Percentiles rank a stretch among this genome's conserved stretches.
Evolutionary conservation across 2,329 filamentous ascomycete genomes (phyloP).

Genomic region (Arthrobotrys entomopaga): DNA sequence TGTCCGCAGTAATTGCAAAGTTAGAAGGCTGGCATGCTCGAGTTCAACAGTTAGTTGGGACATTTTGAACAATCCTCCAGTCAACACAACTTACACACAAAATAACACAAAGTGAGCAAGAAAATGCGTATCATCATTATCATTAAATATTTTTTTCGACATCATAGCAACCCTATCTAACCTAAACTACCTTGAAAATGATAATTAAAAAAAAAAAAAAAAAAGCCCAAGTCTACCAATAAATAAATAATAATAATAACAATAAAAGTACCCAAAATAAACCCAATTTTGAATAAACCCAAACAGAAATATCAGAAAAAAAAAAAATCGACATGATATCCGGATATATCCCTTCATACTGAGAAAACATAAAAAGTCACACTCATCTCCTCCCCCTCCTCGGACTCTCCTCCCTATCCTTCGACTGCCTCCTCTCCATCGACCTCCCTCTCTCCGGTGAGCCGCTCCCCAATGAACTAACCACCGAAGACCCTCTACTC

Average conservation of each 20-base stretch:
- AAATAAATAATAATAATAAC: not conserved
- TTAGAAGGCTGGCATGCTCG: not conserved
- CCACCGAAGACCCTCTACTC: constrained; percentile 38
- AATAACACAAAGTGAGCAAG: too few species aligned
- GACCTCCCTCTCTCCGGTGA: constrained; percentile 29
- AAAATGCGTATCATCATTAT: too few species aligned
- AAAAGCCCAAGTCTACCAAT: too few species aligned
- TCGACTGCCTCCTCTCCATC: constrained; percentile 30
- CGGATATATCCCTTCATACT: not conserved
- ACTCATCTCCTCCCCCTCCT: constrained; percentile 6
- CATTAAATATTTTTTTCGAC: too few species aligned
- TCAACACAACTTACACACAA: too few species aligned
- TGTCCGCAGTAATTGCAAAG: not conserved
- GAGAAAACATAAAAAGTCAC: not conserved
- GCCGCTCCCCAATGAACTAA: constrained; percentile 29
- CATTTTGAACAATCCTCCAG: too few species aligned
- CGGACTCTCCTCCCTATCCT: constrained; percentile 22
- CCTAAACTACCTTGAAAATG: too few species aligned
- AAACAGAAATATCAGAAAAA: too few species aligned
- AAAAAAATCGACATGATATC: too few species aligned
- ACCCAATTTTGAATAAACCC: constrained; percentile 10
- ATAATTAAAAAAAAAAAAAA: too few species aligned
- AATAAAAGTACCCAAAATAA: not conserved
- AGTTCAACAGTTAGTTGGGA: not conserved
- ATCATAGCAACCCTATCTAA: too few species aligned